Evolutionary conservation across 768 basidiomycete species (phyloP), one percentile per base, ranked within the genome.

Genomic region (Pleurotus cornucopiae): DNA sequence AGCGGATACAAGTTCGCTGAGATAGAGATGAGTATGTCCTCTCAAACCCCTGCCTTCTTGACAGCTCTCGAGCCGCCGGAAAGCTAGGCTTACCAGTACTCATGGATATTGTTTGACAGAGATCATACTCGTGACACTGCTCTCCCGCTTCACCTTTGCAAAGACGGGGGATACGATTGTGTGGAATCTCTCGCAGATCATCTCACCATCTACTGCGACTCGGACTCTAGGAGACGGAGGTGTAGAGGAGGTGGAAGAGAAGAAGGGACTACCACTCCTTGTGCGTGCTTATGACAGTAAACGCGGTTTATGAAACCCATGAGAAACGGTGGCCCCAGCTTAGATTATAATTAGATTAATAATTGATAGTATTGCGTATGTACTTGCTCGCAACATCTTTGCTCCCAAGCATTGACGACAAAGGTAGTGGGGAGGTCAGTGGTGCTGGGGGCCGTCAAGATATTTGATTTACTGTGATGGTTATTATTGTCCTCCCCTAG

Each of bases 1-100:
- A 77, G 75, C 20, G 77, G 82, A 12, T 83, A 80, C 63, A 79
- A 74, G 62, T 83, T 82, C 59, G 79, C 83, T 4, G 71, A 78
- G 64, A 68, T 80, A 56, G 81, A 84, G 64, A 81, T 82, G 63
- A 84, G 81, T 82, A 61, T 59, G 79, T 55, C 34, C 41, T 46
- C 14, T 30, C 40, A n/a, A 12, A 16, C 11, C 20, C 20, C 20
- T 20, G 20, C 20, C 20, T 20, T 20, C 20, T 20, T 20, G 41
- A 14, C 16, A 20, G 14, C 18, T 6, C 52, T 6, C 23, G 14
- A 4, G 21, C 1, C 26, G 16, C 20, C 20, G 20, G 20, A 20
- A 20, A 20, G 20, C 20, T 20, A 20, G 20, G 20, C 20, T 20
- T 20, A 20, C 20, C 20, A 20, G 20, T 20, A 25, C 30, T 34